These are phyloP conservation scores for Cladosporium colombiae DNA, from an alignment of 2,329 filamentous ascomycete genomes.

Conservation along the genomic window DNA sequence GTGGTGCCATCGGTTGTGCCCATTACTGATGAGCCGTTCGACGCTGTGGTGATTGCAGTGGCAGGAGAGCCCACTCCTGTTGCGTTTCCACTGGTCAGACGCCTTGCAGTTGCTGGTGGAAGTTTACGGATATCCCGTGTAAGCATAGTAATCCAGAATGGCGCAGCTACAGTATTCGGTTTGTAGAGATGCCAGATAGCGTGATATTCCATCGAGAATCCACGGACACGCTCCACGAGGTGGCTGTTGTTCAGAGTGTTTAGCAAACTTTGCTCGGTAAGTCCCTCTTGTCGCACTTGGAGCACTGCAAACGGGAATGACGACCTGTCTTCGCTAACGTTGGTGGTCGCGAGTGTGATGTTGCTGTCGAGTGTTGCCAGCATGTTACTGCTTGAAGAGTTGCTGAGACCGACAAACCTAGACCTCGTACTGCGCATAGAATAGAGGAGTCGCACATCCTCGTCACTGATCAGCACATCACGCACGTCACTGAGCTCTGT, in stretches of 20 bases:
- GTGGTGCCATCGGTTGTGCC: slow-evolving; percentile 36
- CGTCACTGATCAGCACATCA: slow-evolving; percentile 48
- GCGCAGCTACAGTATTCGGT: slow-evolving; percentile 46
- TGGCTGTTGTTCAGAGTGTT: slow-evolving; percentile 50
- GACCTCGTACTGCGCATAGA: slow-evolving; percentile 48
- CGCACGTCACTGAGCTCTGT: slow-evolving; percentile 31
- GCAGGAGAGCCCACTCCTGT: slow-evolving; percentile 29
- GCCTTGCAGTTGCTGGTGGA: slow-evolving; percentile 41
- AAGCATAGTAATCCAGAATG: slow-evolving; percentile 52
- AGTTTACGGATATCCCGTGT: slow-evolving; percentile 56
- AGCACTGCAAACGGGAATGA: slow-evolving; percentile 55
- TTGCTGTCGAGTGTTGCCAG: slow-evolving; percentile 53
- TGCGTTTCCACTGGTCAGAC: slow-evolving; percentile 28
- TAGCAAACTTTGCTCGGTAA: slow-evolving; percentile 41
- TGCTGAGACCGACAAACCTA: slow-evolving; percentile 51
- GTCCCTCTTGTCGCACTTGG: slow-evolving; percentile 52
- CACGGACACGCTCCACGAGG: slow-evolving; percentile 54
- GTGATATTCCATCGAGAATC: slow-evolving; percentile 57
- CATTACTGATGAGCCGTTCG: slow-evolving; percentile 41
- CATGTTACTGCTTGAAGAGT: slow-evolving; percentile 43
- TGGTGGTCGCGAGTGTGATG: slow-evolving; percentile 41
- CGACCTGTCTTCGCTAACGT: slow-evolving; percentile 20
- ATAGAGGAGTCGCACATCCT: slow-evolving; percentile 49
- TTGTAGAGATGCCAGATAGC: slow-evolving; percentile 52
- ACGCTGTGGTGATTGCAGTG: slow-evolving; percentile 36